phyloP scores from a whole-genome alignment of 2,329 filamentous ascomycete species.

The Fusarium sp. region DNA sequence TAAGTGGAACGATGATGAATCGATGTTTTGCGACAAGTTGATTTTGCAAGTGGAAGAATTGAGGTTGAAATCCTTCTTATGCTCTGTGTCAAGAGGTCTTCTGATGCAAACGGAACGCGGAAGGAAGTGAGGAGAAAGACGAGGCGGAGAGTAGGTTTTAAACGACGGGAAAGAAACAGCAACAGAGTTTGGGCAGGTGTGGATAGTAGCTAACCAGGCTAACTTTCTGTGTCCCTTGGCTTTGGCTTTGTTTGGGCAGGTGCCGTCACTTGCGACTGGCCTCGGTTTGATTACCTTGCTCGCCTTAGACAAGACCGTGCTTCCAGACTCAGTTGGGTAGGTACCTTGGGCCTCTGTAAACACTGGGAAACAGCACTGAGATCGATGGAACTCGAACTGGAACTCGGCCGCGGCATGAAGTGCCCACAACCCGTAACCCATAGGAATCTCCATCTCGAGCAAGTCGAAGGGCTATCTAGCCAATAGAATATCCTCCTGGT shows the following conservation, averaged over 20 bases:
- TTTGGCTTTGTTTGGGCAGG: slow-evolving; percentile 38
- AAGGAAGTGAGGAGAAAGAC: slow-evolving; percentile 17
- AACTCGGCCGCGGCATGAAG: slow-evolving; percentile 33
- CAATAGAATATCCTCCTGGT: slow-evolving; percentile 14
- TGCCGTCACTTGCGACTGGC: slow-evolving; percentile 28
- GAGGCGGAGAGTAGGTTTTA: slow-evolving; percentile 38
- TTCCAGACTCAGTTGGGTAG: slow-evolving; percentile 17
- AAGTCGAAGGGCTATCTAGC: background rate
- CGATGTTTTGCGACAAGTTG: slow-evolving; percentile 24
- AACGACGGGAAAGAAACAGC: slow-evolving; percentile 10
- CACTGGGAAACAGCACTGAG: slow-evolving; percentile 14
- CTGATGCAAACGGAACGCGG: slow-evolving; percentile 17
- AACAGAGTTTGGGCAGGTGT: slow-evolving; percentile 12
- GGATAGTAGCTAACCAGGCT: background rate
- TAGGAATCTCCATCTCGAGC: slow-evolving; percentile 12
- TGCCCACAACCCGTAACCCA: slow-evolving; percentile 31
- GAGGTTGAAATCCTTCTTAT: slow-evolving; percentile 26
- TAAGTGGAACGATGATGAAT: slow-evolving; percentile 40
- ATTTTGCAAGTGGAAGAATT: slow-evolving; percentile 5
- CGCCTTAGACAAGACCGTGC: slow-evolving; percentile 27
- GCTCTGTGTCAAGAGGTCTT: slow-evolving; percentile 1
- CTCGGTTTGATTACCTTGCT: slow-evolving; percentile 44
- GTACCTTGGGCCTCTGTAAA: background rate
- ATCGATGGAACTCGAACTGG: slow-evolving; percentile 11
- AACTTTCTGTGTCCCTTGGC: slow-evolving; percentile 15